These are phyloP conservation scores for Evansstolkia leycettana DNA, from an alignment of 495 filamentous ascomycete species.

Conservation along the genomic window DNA sequence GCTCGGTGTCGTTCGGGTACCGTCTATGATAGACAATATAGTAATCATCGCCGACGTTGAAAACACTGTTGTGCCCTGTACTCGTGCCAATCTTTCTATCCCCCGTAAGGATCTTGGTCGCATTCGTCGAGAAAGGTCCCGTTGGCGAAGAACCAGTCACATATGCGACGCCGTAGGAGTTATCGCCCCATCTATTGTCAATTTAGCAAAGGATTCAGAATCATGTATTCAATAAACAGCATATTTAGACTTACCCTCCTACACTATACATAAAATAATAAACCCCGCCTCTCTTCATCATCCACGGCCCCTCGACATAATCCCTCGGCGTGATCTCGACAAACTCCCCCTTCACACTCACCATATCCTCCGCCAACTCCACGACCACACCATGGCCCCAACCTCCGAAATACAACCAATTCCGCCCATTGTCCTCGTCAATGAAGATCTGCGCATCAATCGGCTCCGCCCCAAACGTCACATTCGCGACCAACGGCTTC, in stretches of 20 bases:
- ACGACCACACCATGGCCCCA: conserved; percentile 31
- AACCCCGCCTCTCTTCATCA: conserved; percentile 28
- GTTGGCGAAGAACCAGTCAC: conserved; percentile 27
- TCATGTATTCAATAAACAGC: too few species aligned
- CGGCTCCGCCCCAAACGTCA: conserved; percentile 26
- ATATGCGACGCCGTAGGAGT: conserved; percentile 35
- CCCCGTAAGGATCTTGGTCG: conserved; percentile 26
- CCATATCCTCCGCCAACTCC: conserved; percentile 33
- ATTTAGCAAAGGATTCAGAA: not conserved
- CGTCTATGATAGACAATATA: conserved; percentile 40
- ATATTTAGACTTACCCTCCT: conserved; percentile 13
- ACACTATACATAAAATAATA: conserved; percentile 39
- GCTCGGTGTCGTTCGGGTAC: conserved; percentile 24
- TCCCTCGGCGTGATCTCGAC: conserved; percentile 29
- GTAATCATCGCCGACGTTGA: conserved; percentile 32
- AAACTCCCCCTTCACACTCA: conserved; percentile 18
- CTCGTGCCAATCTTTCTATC: conserved; percentile 25
- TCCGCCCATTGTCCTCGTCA: conserved; percentile 25
- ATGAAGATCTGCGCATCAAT: conserved; percentile 35
- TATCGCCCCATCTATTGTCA: conserved; percentile 23
- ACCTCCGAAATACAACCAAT: conserved; percentile 36
- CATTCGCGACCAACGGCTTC: conserved; percentile 26
- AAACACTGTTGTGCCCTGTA: conserved; percentile 30
- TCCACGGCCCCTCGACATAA: conserved; percentile 32
- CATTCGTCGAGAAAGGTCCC: conserved; percentile 25